phyloP scores from a whole-genome alignment of 495 filamentous ascomycete genomes.

The Cudoniella acicularis region DNA sequence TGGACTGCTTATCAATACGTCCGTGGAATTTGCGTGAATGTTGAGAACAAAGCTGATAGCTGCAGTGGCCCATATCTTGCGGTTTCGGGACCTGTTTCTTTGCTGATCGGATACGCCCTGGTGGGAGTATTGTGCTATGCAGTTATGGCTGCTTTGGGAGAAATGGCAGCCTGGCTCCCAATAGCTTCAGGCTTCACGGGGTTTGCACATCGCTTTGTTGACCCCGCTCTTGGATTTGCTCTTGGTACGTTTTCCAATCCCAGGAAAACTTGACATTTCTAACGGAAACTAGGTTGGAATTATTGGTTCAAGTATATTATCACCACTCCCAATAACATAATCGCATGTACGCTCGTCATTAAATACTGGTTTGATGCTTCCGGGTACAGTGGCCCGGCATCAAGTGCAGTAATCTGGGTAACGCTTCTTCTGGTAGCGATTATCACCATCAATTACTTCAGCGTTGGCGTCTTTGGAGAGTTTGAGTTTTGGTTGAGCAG shows the following conservation, averaged over 20 bases:
- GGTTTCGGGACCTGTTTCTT: conserved; percentile 58
- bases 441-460: conserved; percentile 61
- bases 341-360: conserved; percentile 68
- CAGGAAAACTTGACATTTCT: not conserved
- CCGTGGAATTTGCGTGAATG: not conserved
- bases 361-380: conserved; percentile 62
- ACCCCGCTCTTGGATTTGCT: conserved; percentile 26
- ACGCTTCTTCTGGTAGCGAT: conserved; percentile 68
- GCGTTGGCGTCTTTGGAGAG: conserved; percentile 66
- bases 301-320: conserved; percentile 30
- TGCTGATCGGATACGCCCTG: conserved; percentile 65
- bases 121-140: conserved; percentile 62
- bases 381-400: conserved; percentile 7
- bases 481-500: conserved; percentile 71
- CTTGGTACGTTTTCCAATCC: conserved; percentile 3
- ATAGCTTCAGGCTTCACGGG: conserved; percentile 42
- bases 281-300: conserved; percentile 19
- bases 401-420: conserved; percentile 63
- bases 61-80: conserved; percentile 52
- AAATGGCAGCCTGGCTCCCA: conserved; percentile 74
- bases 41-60: not conserved
- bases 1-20: conserved; percentile 25
- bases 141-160: conserved; percentile 55
- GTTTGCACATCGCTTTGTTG: conserved; percentile 24
- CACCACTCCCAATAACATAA: conserved; percentile 24